phyloP scores from a whole-genome alignment of 2,329 filamentous ascomycete genomes.

The Aspergillus chevalieri region DNA sequence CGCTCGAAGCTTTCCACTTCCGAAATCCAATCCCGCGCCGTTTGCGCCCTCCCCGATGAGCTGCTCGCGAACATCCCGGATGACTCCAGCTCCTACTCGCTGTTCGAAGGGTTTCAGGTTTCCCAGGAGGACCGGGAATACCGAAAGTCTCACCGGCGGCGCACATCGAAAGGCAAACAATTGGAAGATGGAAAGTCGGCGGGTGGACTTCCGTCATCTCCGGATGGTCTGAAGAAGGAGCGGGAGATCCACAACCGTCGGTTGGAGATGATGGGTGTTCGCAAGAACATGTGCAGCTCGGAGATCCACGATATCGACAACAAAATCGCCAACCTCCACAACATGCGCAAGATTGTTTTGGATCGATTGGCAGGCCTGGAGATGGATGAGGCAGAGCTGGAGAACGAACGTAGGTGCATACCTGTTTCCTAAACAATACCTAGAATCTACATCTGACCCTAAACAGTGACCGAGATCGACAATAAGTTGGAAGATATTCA shows the following conservation, averaged over 20 bases:
- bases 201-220: constrained; percentile 53
- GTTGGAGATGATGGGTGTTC: constrained; percentile 81
- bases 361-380: constrained; percentile 81
- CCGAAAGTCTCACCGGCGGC: constrained; percentile 63
- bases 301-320: constrained; percentile 96
- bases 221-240: constrained; percentile 72
- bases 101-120: constrained; percentile 95
- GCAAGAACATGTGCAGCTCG: constrained; percentile 95
- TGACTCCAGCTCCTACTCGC: constrained; percentile 74
- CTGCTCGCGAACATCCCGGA: constrained; percentile 85
- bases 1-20: constrained; percentile 81
- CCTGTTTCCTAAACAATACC: background rate
- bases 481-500: constrained; percentile 58
- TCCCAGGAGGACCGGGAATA: constrained; percentile 59
- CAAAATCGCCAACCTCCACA: constrained; percentile 88
- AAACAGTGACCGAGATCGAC: constrained; percentile 51
- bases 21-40: constrained; percentile 90
- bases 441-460: constrained; percentile 3
- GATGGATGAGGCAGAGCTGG: constrained; percentile 81
- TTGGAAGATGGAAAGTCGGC: constrained; percentile 57
- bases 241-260: constrained; percentile 74
- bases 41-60: constrained; percentile 84
- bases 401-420: constrained; percentile 68
- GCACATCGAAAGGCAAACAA: constrained; percentile 66
- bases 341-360: constrained; percentile 86